These are phyloP conservation scores for Mycena vitilis DNA, from an alignment of 768 basidiomycete species.

Conservation along the genomic window DNA sequence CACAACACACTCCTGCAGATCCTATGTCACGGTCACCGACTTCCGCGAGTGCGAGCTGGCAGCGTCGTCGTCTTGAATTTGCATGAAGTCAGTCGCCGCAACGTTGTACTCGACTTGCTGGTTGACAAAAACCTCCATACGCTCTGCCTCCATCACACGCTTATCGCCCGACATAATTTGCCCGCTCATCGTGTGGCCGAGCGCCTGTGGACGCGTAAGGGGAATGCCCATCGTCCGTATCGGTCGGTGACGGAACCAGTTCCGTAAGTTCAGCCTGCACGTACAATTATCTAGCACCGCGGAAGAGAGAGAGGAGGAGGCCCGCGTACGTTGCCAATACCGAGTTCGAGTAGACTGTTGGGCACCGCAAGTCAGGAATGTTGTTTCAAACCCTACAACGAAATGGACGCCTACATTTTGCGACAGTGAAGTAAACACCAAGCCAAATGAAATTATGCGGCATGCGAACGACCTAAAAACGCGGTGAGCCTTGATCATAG, in stretches of 20 bases:
- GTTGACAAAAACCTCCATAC: constrained; percentile 32
- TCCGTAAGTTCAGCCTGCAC: constrained; percentile 28
- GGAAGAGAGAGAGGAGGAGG: not conserved
- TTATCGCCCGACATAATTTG: not conserved
- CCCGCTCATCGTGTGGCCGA: not conserved
- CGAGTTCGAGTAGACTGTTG: constrained; percentile 26
- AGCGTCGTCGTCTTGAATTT: not conserved
- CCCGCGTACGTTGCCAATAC: constrained; percentile 26
- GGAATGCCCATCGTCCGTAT: constrained; percentile 18
- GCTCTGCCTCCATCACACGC: not conserved
- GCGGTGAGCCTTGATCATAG: not conserved
- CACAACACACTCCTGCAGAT: not conserved
- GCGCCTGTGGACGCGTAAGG: constrained; percentile 8
- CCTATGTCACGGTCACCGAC: not conserved
- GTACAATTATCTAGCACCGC: not conserved
- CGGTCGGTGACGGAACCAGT: constrained; percentile 28
- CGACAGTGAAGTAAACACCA: constrained; percentile 29
- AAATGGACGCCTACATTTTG: constrained; percentile 9
- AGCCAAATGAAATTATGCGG: constrained; percentile 26
- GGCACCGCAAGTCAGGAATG: not conserved
- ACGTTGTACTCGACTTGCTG: constrained; percentile 32
- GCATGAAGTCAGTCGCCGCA: constrained; percentile 6
- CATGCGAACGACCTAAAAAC: constrained; percentile 17
- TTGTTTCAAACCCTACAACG: not conserved
- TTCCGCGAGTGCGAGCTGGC: constrained; percentile 6